Evolutionary conservation across 2,329 filamentous ascomycete species (phyloP), one percentile per base, ranked within the genome.

Genomic region (Pleurostoma richardsiae): DNA sequence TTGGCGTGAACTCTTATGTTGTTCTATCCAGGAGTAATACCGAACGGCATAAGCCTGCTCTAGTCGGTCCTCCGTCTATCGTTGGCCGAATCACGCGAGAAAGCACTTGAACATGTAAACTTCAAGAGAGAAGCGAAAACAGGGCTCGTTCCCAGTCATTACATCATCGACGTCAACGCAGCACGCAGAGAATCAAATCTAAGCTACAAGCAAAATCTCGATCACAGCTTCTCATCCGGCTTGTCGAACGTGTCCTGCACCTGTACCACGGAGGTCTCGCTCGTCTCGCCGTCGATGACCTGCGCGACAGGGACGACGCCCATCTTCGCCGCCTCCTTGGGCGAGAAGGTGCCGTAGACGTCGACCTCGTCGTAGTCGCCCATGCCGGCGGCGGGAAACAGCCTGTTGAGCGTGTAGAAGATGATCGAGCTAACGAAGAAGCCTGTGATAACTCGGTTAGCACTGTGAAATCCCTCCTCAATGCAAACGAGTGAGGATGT

Each of bases 291-390:
- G 4, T 43, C 19, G 6, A 45, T 19, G 4, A 47, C 40, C 8
- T 43, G 42, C 4, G 41, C 47, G 26, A 11, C n/a, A 26, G 44
- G 49, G 4, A 40, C n/a, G 3, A 51, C 31, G 5, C 49, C 47
- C 42, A 40, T 48, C 43, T 63, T 67, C 4, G 55, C 60, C 26
- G 71, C 71, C 56, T 76, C 72, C 8, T 58, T 55, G 1, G 57
- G 48, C 0, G 70, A 72, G 46, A 76, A 74, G 0, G 71, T 73
- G 26, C 66, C 69, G 45, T 70, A 75, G 10, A 67, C 43, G 49
- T 76, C 72, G 6, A 66, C 53, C 4, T 66, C 57, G 43, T 77
- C 72, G 36, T 65, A 69, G 46, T 71, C 63, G 11, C 68, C 70
- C 54, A 70, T 58, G 6, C 66, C 63, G 2, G 45, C 39, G 3